These are phyloP conservation scores for Castanea sativa DNA, from an alignment of 306 rosid genomes.

Conservation along the genomic window DNA sequence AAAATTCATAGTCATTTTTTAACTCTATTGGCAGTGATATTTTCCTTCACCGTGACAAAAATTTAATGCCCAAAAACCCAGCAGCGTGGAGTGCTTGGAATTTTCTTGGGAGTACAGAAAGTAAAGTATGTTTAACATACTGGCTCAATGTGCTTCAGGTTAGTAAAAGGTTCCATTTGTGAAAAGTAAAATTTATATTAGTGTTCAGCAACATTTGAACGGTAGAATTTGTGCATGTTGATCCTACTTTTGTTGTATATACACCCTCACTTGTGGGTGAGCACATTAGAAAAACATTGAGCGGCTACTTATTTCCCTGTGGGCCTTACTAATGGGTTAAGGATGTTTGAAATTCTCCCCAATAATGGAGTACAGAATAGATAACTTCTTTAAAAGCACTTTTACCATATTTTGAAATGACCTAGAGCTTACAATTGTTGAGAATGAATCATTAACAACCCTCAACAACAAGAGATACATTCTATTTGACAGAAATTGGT, in stretches of 20 bases:
- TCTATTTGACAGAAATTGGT: not conserved
- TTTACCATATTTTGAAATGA: not conserved
- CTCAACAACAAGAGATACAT: not conserved
- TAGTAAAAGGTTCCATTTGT: conserved; percentile 12
- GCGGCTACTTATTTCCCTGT: not conserved
- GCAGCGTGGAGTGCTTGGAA: conserved; percentile 99
- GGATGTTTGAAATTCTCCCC: not conserved
- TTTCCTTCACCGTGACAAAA: conserved; percentile 89
- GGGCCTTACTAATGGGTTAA: not conserved
- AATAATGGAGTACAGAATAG: not conserved
- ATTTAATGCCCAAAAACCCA: conserved; percentile 82
- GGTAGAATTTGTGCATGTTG: not conserved
- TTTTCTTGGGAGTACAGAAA: conserved; percentile 66
- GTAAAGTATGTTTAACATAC: conserved; percentile 76
- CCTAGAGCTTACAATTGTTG: not conserved
- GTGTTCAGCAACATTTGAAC: not conserved
- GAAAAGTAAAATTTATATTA: not conserved
- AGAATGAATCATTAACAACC: not conserved
- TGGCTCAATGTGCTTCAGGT: conserved; percentile 98
- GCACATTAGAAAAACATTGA: not conserved
- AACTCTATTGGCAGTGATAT: conserved; percentile 80
- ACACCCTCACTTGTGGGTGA: not conserved
- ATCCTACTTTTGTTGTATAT: not conserved
- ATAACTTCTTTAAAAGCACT: not conserved
- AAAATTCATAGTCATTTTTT: conserved; percentile 37